Conservation (phyloP, 2,329 filamentous ascomycete genomes). For the Xylaria sp. region DNA sequence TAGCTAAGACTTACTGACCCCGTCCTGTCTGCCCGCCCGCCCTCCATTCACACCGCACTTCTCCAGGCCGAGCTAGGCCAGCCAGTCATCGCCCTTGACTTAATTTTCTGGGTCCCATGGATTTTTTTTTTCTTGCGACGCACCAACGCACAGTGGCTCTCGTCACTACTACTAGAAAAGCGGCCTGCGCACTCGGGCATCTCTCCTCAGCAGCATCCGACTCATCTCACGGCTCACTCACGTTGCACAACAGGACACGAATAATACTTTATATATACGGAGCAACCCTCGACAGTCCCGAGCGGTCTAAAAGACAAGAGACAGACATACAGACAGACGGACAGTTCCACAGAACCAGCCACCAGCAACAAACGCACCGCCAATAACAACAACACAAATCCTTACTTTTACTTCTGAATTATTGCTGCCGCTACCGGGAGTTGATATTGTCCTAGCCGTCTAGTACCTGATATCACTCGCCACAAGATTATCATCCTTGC, state of each 20-base stretch:
- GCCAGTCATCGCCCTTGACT: constrained; percentile 34
- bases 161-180: constrained; percentile 38
- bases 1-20: constrained; percentile 33
- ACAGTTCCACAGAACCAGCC: constrained; percentile 13
- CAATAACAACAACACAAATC: neutral
- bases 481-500: constrained; percentile 5
- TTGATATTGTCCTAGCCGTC: constrained; percentile 14
- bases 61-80: constrained; percentile 30
- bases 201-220: constrained; percentile 30
- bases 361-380: neutral
- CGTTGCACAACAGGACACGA: constrained; percentile 32
- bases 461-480: constrained; percentile 19
- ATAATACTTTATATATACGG: constrained; percentile 5
- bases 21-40: constrained; percentile 28
- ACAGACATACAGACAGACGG: constrained; percentile 7
- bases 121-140: constrained; percentile 33
- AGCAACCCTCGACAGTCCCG: constrained; percentile 10
- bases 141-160: constrained; percentile 30
- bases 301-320: constrained; percentile 6
- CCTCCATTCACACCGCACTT: constrained; percentile 40
- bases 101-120: constrained; percentile 26
- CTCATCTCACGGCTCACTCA: constrained; percentile 25
- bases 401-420: constrained; percentile 6
- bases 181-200: constrained; percentile 34
- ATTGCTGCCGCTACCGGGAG: constrained; percentile 17